Conservation (phyloP, 1,139 yeast genomes). For the Debaryomyces subglobosus region DNA sequence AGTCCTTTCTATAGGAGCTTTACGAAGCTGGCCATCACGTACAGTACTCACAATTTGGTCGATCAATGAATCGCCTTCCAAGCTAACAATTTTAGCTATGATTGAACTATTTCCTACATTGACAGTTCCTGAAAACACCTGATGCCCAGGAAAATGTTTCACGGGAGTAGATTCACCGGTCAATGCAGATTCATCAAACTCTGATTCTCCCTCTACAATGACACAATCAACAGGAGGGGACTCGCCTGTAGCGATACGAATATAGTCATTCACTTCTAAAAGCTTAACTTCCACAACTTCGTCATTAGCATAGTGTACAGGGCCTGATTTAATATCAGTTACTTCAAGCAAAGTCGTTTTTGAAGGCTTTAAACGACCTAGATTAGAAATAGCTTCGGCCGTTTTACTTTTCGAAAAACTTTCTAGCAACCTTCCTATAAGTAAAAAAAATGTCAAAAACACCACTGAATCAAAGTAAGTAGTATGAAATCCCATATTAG, state of each 20-base stretch:
- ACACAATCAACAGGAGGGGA: conserved; percentile 76
- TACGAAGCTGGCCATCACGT: conserved; percentile 70
- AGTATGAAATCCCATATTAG: conserved; percentile 53
- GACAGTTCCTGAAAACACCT: conserved; percentile 72
- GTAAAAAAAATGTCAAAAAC: conserved; percentile 67
- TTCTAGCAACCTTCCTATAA: conserved; percentile 72
- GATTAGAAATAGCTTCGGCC: conserved; percentile 61
- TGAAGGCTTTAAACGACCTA: conserved; percentile 54
- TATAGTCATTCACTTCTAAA: conserved; percentile 65
- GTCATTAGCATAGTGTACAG: conserved; percentile 31
- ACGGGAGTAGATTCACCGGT: conserved; percentile 72
- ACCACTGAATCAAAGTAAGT: conserved; percentile 82
- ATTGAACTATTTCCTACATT: conserved; percentile 61
- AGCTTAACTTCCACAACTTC: conserved; percentile 48
- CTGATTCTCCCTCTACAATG: conserved; percentile 56
- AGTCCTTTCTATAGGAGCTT: conserved; percentile 73
- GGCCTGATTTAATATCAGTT: conserved; percentile 16
- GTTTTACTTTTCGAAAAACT: conserved; percentile 67
- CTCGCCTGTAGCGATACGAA: conserved; percentile 64
- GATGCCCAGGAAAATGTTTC: conserved; percentile 55
- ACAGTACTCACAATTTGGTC: conserved; percentile 74
- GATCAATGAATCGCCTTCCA: conserved; percentile 66
- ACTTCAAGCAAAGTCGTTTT: conserved; percentile 52
- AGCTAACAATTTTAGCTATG: conserved; percentile 58
- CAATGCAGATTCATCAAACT: conserved; percentile 75